Conservation (phyloP, 2,329 filamentous ascomycete genomes). For the Cladophialophora exuberans region DNA sequence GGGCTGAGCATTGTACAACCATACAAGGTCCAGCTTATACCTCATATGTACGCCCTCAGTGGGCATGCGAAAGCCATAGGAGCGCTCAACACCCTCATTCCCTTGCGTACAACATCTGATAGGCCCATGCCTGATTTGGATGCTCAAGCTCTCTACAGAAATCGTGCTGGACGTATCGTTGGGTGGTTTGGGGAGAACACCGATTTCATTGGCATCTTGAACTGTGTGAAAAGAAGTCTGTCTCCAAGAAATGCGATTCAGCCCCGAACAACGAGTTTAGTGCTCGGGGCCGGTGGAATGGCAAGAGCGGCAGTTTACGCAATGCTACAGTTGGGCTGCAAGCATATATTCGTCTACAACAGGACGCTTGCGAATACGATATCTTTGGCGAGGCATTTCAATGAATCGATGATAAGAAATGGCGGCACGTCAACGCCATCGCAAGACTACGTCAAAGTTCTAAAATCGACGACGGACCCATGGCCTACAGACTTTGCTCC, state of each 20-base stretch:
- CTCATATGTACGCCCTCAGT: conserved; percentile 44
- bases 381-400: conserved; percentile 71
- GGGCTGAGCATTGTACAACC: conserved; percentile 49
- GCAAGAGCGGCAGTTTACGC: conserved; percentile 77
- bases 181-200: conserved; percentile 52
- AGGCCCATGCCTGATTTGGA: conserved; percentile 42
- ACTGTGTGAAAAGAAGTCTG: conserved; percentile 45
- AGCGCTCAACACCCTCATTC: conserved; percentile 50
- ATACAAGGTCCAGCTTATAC: conserved; percentile 46
- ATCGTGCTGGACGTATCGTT: conserved; percentile 45
- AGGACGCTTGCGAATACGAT: conserved; percentile 69
- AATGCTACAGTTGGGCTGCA: conserved; percentile 75
- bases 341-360: conserved; percentile 75
- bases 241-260: conserved; percentile 58
- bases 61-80: conserved; percentile 50
- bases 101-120: conserved; percentile 42
- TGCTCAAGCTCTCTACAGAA: conserved; percentile 46
- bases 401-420: conserved; percentile 50
- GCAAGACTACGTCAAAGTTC: conserved; percentile 50
- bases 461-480: conserved; percentile 60
- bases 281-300: conserved; percentile 71
- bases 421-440: conserved; percentile 39
- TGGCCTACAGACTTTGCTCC: conserved; percentile 68
- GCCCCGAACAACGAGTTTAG: conserved; percentile 54
- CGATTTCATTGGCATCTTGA: conserved; percentile 49